These are phyloP conservation scores for Boletus pseudo-olivaceus DNA, from an alignment of 768 basidiomycete species.

Conservation along the genomic window DNA sequence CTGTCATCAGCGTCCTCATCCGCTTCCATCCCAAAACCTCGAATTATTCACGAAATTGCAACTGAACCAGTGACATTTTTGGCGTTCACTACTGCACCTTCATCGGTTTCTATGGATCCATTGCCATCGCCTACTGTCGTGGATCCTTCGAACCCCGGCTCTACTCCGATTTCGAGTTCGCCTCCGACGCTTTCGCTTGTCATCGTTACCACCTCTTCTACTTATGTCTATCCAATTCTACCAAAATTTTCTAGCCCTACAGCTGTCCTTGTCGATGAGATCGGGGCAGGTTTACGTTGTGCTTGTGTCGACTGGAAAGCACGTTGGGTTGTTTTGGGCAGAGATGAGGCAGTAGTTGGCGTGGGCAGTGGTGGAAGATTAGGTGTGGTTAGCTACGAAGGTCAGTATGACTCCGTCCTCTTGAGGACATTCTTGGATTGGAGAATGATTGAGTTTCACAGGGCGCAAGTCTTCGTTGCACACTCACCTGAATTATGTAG, in stretches of 20 bases:
- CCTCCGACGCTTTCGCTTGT: constrained; percentile 60
- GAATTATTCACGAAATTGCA: constrained; percentile 77
- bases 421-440: neutral
- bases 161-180: constrained; percentile 14
- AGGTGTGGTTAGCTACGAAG: constrained; percentile 89
- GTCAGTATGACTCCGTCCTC: constrained; percentile 35
- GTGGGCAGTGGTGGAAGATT: constrained; percentile 81
- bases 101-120: constrained; percentile 23
- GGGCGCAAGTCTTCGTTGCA: constrained; percentile 67
- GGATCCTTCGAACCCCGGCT: constrained; percentile 15
- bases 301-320: constrained; percentile 72
- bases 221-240: constrained; percentile 71
- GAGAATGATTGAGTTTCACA: neutral
- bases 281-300: constrained; percentile 82
- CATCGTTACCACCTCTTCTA: constrained; percentile 84
- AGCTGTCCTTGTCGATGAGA: constrained; percentile 76
- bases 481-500: constrained; percentile 77
- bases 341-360: constrained; percentile 89
- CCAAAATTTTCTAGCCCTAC: constrained; percentile 66
- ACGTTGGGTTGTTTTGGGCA: constrained; percentile 77
- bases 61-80: constrained; percentile 91
- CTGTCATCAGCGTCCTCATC: constrained; percentile 62
- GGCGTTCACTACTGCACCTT: constrained; percentile 59
- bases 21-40: constrained; percentile 81
- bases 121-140: constrained; percentile 10